Percentiles rank a stretch among this genome's conserved stretches.
Conservation (phyloP, 2,329 filamentous ascomycete species). For the Aspergillaceae sp. region DNA sequence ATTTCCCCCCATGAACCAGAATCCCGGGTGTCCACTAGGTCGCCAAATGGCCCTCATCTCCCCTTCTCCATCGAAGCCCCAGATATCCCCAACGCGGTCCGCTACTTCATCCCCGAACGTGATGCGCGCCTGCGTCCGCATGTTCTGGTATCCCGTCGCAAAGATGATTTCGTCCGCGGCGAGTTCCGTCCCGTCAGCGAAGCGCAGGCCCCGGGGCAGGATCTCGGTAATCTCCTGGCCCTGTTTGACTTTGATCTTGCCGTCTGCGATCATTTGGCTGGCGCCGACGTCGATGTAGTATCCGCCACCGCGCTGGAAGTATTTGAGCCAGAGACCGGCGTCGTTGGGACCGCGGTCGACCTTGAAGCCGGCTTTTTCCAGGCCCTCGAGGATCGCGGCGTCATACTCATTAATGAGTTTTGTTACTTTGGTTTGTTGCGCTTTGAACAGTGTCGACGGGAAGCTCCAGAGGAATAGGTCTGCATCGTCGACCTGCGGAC, state of each 20-base stretch:
- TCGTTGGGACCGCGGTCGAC: constrained; percentile 51
- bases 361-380: constrained; percentile 53
- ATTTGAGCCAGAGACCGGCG: constrained; percentile 53
- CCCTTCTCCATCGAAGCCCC: constrained; percentile 51
- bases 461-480: constrained; percentile 53
- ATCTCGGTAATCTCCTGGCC: constrained; percentile 51
- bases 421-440: constrained; percentile 44
- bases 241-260: constrained; percentile 57
- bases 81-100: constrained; percentile 50
- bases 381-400: constrained; percentile 31
- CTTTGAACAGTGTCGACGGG: constrained; percentile 54
- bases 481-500: constrained; percentile 55
- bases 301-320: constrained; percentile 57
- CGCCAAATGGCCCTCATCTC: constrained; percentile 55
- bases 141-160: constrained; percentile 55
- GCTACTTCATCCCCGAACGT: constrained; percentile 58
- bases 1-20: constrained; percentile 62
- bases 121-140: constrained; percentile 52
- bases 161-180: constrained; percentile 58
- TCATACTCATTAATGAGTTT: constrained; percentile 28
- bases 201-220: constrained; percentile 40
- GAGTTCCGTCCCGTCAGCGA: constrained; percentile 51
- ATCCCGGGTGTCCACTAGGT: constrained; percentile 53
- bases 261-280: constrained; percentile 53
- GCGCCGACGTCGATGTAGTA: constrained; percentile 65